Conservation (phyloP, 495 filamentous ascomycete species). For the Niebla homalea region DNA sequence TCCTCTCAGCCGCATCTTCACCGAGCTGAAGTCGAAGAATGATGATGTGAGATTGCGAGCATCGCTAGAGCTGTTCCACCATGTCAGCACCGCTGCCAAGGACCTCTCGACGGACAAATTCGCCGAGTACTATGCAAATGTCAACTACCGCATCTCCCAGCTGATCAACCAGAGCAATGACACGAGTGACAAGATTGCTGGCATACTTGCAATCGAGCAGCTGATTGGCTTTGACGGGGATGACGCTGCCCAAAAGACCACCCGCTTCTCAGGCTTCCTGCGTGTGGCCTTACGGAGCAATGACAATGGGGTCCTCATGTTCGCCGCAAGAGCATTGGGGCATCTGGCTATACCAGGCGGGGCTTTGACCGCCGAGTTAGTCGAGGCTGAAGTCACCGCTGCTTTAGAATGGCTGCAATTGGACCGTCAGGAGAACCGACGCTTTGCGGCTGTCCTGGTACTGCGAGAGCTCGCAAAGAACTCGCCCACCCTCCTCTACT, state of each 20-base stretch:
- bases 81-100: conserved; percentile 36
- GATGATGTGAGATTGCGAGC: conserved; percentile 37
- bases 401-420: conserved; percentile 91
- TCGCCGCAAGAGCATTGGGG: conserved; percentile 76
- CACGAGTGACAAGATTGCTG: conserved; percentile 75
- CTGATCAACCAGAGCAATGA: conserved; percentile 71
- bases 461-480: conserved; percentile 80
- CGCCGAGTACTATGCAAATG: conserved; percentile 59
- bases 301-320: conserved; percentile 73
- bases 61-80: conserved; percentile 39
- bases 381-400: conserved; percentile 90
- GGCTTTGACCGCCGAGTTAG: conserved; percentile 86
- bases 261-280: conserved; percentile 82
- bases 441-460: conserved; percentile 82
- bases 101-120: conserved; percentile 71
- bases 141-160: conserved; percentile 60
- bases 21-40: conserved; percentile 40
- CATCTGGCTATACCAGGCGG: conserved; percentile 84
- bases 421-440: conserved; percentile 81
- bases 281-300: conserved; percentile 75
- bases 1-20: conserved; percentile 24
- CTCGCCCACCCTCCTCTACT: conserved; percentile 85
- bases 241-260: conserved; percentile 86
- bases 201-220: conserved; percentile 78
- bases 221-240: conserved; percentile 94